Conservation (phyloP, 352 stramenopile genomes). For the Saprolegnia parasitica region DNA sequence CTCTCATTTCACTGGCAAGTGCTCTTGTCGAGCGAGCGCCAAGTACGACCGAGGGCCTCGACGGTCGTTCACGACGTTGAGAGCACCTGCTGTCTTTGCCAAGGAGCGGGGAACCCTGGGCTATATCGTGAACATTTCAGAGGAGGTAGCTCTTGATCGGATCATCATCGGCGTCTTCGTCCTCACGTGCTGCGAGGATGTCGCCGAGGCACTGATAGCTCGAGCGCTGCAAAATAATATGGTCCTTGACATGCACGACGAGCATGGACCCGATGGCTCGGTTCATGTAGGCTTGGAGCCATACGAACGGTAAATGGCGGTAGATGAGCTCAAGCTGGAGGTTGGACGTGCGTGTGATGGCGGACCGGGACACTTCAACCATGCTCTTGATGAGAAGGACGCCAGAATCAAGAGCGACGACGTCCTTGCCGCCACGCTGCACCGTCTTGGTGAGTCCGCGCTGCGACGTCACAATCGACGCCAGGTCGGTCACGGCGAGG, state of each 20-base stretch:
- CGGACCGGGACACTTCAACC: conserved; percentile 22
- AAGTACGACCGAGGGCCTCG: too few relatives aligned
- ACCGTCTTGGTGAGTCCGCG: too few relatives aligned
- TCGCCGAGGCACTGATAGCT: background rate
- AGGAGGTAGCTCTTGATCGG: too few relatives aligned
- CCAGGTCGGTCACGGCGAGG: background rate
- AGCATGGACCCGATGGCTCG: background rate
- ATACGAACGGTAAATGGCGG: background rate
- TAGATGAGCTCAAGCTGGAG: conserved; percentile 1
- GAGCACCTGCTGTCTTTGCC: too few relatives aligned
- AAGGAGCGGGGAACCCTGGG: too few relatives aligned
- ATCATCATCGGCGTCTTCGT: too few relatives aligned
- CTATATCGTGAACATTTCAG: too few relatives aligned
- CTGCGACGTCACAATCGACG: background rate
- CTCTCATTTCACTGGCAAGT: too few relatives aligned
- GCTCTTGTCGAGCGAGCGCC: too few relatives aligned
- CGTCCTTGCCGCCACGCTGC: background rate
- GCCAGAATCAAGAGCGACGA: conserved; percentile 19
- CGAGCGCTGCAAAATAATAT: background rate
- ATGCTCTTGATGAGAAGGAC: conserved; percentile 33
- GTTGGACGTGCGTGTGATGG: background rate
- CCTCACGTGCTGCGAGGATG: background rate
- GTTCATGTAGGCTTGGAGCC: background rate
- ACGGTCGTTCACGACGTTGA: too few relatives aligned
- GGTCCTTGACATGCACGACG: background rate